These are phyloP conservation scores for Litsea cubeba DNA, from an alignment of 164 flowering plant species.

Conservation along the genomic window DNA sequence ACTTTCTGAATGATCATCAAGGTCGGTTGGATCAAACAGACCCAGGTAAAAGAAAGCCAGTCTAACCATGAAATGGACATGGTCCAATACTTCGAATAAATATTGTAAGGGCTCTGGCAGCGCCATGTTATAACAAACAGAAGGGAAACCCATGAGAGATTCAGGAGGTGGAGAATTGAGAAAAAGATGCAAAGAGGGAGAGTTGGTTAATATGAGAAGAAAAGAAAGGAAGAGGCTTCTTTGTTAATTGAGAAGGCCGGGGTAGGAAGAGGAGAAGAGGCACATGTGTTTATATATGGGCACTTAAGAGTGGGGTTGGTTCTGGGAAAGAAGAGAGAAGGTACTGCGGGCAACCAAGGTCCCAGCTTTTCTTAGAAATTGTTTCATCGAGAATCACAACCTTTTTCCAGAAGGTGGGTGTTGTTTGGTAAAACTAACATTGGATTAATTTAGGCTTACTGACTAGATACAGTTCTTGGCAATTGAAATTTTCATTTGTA, in stretches of 20 bases:
- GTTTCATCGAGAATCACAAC: neutral
- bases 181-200: neutral
- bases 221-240: neutral
- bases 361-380: neutral
- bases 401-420: neutral
- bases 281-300: neutral
- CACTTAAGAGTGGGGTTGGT: neutral
- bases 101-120: slow-evolving; percentile 7
- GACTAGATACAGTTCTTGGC: too few relatives aligned
- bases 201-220: neutral
- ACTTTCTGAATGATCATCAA: neutral
- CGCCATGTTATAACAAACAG: neutral
- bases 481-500: neutral
- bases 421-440: neutral
- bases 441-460: neutral
- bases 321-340: too few relatives aligned
- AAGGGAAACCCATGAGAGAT: slow-evolving; percentile 11
- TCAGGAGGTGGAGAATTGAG: neutral
- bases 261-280: neutral
- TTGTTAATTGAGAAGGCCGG: neutral
- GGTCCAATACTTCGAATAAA: slow-evolving; percentile 1
- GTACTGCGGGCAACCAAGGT: neutral
- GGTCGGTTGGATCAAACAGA: slow-evolving; percentile 11
- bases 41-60: slow-evolving; percentile 9
- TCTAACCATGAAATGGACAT: slow-evolving; percentile 9